Conservation (phyloP, 2,329 filamentous ascomycete species). For the Sporothrix pallida region DNA sequence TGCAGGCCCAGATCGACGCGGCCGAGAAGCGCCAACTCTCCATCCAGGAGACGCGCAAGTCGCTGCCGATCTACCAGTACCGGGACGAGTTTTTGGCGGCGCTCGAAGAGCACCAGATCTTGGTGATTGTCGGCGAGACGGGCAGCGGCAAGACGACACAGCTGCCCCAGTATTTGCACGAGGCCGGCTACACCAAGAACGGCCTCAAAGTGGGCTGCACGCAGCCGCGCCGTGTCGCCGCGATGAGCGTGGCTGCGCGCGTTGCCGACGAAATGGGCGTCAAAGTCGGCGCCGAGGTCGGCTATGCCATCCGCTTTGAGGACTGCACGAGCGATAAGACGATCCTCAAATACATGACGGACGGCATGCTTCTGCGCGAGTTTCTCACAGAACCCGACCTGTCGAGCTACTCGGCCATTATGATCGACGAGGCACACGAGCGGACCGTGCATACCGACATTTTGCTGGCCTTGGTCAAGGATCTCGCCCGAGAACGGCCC, state of each 20-base stretch:
- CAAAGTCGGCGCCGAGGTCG: slow-evolving; percentile 88
- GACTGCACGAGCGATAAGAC: slow-evolving; percentile 92
- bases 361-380: slow-evolving; percentile 90
- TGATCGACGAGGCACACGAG: slow-evolving; percentile 98
- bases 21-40: slow-evolving; percentile 86
- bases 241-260: slow-evolving; percentile 96
- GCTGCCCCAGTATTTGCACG: slow-evolving; percentile 89
- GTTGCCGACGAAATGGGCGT: slow-evolving; percentile 93
- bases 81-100: slow-evolving; percentile 86
- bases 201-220: slow-evolving; percentile 90
- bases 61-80: slow-evolving; percentile 86
- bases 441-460: slow-evolving; percentile 91
- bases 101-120: slow-evolving; percentile 80
- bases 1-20: slow-evolving; percentile 82
- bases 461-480: slow-evolving; percentile 83
- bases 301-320: slow-evolving; percentile 94
- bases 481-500: slow-evolving; percentile 79
- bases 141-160: slow-evolving; percentile 97
- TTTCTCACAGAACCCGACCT: slow-evolving; percentile 89
- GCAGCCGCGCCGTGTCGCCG: slow-evolving; percentile 91
- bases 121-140: slow-evolving; percentile 94
- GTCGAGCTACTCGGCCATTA: slow-evolving; percentile 80
- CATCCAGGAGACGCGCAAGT: slow-evolving; percentile 91
- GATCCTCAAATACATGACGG: slow-evolving; percentile 93
- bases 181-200: slow-evolving; percentile 84